These are phyloP conservation scores for Chrysosporium queenslandicum DNA, from an alignment of 2,329 filamentous ascomycete genomes.

Conservation along the genomic window DNA sequence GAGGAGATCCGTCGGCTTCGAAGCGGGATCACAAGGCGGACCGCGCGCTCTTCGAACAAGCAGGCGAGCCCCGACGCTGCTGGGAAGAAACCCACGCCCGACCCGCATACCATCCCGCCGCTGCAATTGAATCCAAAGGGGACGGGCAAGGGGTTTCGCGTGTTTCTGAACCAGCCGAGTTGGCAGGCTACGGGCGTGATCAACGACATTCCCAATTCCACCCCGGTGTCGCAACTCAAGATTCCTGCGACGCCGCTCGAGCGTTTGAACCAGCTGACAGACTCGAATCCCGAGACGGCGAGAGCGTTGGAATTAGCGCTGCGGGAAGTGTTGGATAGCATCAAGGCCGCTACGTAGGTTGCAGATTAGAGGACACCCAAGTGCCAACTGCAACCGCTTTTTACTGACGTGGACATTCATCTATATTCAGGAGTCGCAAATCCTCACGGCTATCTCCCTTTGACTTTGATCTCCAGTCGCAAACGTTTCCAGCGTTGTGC, in stretches of 20 bases:
- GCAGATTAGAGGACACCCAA: background rate
- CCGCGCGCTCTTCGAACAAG: conserved; percentile 58
- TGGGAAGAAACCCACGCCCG: conserved; percentile 16
- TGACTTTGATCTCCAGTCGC: conserved; percentile 73
- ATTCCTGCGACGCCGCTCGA: conserved; percentile 13
- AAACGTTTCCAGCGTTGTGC: conserved; percentile 77
- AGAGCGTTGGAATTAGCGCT: conserved; percentile 76
- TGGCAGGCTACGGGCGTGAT: conserved; percentile 74
- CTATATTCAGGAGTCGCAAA: conserved; percentile 33
- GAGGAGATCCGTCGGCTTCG: conserved; percentile 77
- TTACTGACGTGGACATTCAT: conserved; percentile 1
- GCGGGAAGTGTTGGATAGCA: conserved; percentile 68
- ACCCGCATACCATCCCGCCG: conserved; percentile 18
- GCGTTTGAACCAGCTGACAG: conserved; percentile 7
- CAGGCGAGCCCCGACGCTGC: conserved; percentile 53
- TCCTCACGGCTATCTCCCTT: conserved; percentile 42
- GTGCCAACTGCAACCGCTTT: background rate
- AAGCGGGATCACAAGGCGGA: conserved; percentile 74
- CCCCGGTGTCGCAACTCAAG: conserved; percentile 23
- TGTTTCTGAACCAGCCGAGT: conserved; percentile 51
- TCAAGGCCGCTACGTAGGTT: conserved; percentile 70
- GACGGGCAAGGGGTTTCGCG: conserved; percentile 30
- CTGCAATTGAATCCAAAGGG: conserved; percentile 30
- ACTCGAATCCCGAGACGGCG: conserved; percentile 57
- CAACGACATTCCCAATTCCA: conserved; percentile 52